Conservation (phyloP, 2,329 filamentous ascomycete species). For the Trichoderma asperellum region DNA sequence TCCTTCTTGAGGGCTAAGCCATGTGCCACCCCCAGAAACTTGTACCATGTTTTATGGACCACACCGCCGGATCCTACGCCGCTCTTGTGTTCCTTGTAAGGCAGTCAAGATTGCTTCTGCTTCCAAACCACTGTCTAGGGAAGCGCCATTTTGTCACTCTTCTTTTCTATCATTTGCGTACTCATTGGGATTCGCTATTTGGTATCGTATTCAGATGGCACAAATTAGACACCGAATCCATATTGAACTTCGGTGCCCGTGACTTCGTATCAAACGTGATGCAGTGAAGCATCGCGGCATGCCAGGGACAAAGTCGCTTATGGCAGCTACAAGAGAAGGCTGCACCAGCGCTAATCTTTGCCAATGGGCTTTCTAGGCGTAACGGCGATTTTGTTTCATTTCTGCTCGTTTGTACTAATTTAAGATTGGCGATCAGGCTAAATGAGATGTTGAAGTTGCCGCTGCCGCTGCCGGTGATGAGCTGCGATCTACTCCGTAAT, state of each 20-base stretch:
- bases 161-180: neutral
- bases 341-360: neutral
- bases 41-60: neutral
- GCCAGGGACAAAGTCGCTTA: neutral
- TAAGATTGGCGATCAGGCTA: neutral
- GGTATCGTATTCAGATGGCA: neutral
- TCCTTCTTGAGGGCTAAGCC: neutral
- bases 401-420: neutral
- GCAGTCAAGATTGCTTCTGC: neutral
- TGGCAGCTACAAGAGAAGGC: neutral
- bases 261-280: neutral
- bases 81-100: neutral
- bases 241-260: neutral
- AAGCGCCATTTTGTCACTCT: neutral
- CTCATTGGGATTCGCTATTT: neutral
- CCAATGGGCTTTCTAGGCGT: neutral
- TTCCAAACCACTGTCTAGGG: neutral
- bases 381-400: neutral
- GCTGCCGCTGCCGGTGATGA: neutral
- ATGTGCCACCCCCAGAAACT: slow-evolving; percentile 15
- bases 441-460: neutral
- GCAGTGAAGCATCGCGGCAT: neutral
- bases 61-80: neutral
- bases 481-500: neutral
- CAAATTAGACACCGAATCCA: neutral